Conservation (phyloP, 371 early-diverging fungal species). For the Capniomyces stellatus region DNA sequence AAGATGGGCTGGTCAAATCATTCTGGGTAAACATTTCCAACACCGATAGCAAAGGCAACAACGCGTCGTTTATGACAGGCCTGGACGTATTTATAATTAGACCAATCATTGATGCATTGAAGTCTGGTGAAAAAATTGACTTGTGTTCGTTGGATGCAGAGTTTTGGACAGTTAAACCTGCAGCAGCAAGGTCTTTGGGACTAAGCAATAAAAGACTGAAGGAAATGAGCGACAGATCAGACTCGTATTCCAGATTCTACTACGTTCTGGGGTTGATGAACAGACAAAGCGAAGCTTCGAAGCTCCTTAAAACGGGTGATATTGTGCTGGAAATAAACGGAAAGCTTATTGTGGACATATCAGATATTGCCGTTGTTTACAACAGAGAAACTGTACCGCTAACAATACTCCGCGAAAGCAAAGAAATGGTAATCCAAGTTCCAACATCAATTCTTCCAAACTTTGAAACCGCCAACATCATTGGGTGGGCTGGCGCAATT, state of each 20-base stretch:
- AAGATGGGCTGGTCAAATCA: constrained; percentile 51
- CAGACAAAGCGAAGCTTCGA: constrained; percentile 31
- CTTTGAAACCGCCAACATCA: constrained; percentile 38
- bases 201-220: constrained; percentile 54
- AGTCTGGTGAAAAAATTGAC: constrained; percentile 15
- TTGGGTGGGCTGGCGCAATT: constrained; percentile 74
- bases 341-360: constrained; percentile 42
- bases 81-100: constrained; percentile 20
- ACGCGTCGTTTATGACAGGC: constrained; percentile 43
- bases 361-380: constrained; percentile 30
- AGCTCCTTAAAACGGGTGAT: constrained; percentile 58
- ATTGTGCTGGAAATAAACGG: constrained; percentile 65
- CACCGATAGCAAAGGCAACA: constrained; percentile 42
- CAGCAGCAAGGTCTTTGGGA: constrained; percentile 63
- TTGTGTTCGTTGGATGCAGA: constrained; percentile 50
- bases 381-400: constrained; percentile 8
- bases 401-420: constrained; percentile 40
- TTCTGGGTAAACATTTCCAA: constrained; percentile 66
- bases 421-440: constrained; percentile 25
- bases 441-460: constrained; percentile 20
- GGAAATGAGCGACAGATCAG: constrained; percentile 41
- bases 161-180: constrained; percentile 56
- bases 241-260: constrained; percentile 40
- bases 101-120: constrained; percentile 9
- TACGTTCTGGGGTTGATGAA: constrained; percentile 45